Conservation (phyloP, 208 protist genomes). For the Jaenimonas drosophilae region DNA sequence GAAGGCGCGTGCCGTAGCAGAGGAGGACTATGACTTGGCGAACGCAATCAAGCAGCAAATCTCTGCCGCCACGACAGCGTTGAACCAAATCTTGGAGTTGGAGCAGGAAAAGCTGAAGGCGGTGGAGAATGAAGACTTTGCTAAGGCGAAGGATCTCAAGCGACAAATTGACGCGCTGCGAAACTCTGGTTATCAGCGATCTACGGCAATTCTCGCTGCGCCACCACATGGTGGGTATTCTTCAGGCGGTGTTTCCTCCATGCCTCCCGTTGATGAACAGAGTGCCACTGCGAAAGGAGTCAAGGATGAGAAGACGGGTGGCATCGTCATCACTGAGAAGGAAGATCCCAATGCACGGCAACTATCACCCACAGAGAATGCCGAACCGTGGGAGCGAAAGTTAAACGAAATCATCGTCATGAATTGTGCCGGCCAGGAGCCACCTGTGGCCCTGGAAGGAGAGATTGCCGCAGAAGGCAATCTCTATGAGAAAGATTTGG, state of each 20-base stretch:
- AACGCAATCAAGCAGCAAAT: conserved; percentile 57
- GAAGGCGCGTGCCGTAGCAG: conserved; percentile 64
- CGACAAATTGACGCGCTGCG: conserved; percentile 53
- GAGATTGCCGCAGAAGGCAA: conserved; percentile 28
- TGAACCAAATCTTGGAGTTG: conserved; percentile 36
- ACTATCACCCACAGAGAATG: conserved; percentile 22
- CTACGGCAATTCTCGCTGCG: neutral
- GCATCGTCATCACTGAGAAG: conserved; percentile 1
- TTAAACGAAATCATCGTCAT: conserved; percentile 48
- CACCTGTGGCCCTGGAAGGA: conserved; percentile 21
- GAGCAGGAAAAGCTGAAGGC: conserved; percentile 63
- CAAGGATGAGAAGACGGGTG: conserved; percentile 61
- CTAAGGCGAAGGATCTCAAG: conserved; percentile 71
- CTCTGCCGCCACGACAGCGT: conserved; percentile 20
- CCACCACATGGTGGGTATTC: neutral
- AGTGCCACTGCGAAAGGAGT: neutral
- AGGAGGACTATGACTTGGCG: conserved; percentile 87
- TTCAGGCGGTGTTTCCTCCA: neutral
- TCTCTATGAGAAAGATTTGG: conserved; percentile 42
- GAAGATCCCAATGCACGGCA: neutral
- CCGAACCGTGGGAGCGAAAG: conserved; percentile 52
- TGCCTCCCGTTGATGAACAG: conserved; percentile 1
- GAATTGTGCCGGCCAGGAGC: conserved; percentile 18
- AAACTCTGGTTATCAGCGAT: conserved; percentile 5
- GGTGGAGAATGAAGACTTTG: conserved; percentile 69